These are phyloP conservation scores for Alternaria sp. DNA, from an alignment of 2,329 filamentous ascomycete species.

Conservation along the genomic window DNA sequence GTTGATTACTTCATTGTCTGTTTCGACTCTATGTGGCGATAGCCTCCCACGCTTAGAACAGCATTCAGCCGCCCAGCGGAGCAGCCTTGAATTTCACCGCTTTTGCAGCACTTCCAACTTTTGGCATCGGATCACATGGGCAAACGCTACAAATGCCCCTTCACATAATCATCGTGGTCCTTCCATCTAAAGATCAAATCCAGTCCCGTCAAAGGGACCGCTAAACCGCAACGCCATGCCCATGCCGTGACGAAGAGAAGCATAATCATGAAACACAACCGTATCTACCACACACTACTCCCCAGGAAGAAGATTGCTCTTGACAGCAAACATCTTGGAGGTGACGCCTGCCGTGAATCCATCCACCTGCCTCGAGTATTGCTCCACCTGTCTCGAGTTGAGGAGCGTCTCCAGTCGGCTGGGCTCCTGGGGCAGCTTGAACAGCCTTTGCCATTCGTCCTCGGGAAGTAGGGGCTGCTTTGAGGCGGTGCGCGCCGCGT, in stretches of 20 bases:
- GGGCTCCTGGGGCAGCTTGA: conserved; percentile 96
- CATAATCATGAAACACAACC: conserved; percentile 41
- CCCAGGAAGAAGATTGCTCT: conserved; percentile 71
- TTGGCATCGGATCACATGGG: conserved; percentile 12
- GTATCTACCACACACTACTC: conserved; percentile 49
- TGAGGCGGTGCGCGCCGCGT: conserved; percentile 80
- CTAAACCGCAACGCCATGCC: conserved; percentile 50
- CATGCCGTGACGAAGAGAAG: conserved; percentile 50
- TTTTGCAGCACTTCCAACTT: conserved; percentile 19
- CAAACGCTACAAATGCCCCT: conserved; percentile 12
- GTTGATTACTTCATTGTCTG: conserved; percentile 40
- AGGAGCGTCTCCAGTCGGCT: conserved; percentile 92
- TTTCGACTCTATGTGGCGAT: conserved; percentile 34
- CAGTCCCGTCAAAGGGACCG: conserved; percentile 33
- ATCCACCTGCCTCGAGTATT: conserved; percentile 97
- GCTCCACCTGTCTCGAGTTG: conserved; percentile 94
- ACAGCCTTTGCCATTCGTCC: conserved; percentile 97
- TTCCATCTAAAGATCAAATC: conserved; percentile 30
- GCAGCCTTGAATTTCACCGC: conserved; percentile 12
- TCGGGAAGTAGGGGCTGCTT: conserved; percentile 92
- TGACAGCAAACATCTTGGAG: conserved; percentile 97
- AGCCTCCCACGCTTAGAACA: conserved; percentile 26
- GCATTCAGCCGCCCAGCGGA: conserved; percentile 19
- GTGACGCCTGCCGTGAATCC: conserved; percentile 91
- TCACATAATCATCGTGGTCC: conserved; percentile 15